phyloP scores from a whole-genome alignment of 768 basidiomycete species.

The Rhizopogon vesiculosus region DNA sequence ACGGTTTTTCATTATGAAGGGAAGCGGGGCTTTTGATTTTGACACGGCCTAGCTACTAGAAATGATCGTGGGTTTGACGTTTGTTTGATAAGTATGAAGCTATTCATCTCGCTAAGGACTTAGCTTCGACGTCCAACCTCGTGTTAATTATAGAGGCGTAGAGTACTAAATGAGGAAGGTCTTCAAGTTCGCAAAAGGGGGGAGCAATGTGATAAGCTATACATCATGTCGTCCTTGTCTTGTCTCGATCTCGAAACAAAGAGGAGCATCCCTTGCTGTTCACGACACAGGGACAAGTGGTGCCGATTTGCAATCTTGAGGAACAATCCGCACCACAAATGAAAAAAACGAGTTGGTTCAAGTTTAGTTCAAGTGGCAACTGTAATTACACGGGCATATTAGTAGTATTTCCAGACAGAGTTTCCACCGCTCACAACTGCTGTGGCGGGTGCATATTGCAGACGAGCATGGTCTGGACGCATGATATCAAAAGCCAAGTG shows the following conservation, averaged over 20 bases:
- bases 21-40: constrained; percentile 14
- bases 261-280: not conserved
- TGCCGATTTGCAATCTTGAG: not conserved
- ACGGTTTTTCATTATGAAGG: constrained; percentile 23
- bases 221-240: not conserved
- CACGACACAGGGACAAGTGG: not conserved
- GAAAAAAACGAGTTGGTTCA: no score
- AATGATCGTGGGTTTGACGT: not conserved
- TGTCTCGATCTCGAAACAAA: not conserved
- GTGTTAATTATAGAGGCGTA: not conserved
- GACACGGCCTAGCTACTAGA: constrained; percentile 19
- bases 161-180: not conserved
- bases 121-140: not conserved
- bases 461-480: no score
- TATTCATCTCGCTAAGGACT: not conserved
- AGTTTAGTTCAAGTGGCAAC: no score
- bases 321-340: no score
- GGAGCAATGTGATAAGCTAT: not conserved
- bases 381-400: no score
- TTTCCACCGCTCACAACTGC: no score
- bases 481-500: no score
- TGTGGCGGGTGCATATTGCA: no score
- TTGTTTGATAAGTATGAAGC: not conserved
- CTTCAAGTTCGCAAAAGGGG: not conserved
- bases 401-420: no score